Evolutionary conservation across 192 early-diverging fungal genomes (phyloP).

Genomic region (Piromyces finnis): DNA sequence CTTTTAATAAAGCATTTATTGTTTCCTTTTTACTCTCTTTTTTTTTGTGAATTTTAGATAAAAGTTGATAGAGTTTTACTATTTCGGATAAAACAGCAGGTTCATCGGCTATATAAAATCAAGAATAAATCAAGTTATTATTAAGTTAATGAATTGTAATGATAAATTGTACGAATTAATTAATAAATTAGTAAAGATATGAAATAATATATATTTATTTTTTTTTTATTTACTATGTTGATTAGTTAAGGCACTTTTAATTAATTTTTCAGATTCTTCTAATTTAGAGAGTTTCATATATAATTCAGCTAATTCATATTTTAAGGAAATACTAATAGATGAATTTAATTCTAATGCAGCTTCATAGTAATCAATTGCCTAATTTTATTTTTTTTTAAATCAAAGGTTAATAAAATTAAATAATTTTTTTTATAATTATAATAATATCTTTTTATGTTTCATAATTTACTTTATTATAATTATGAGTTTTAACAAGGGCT

Average conservation of each 20-base stretch:
- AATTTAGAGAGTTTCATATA: constrained; percentile 16
- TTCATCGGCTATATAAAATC: constrained; percentile 14
- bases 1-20: constrained; percentile 7
- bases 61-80: constrained; percentile 12
- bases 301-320: constrained; percentile 19
- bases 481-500: constrained; percentile 22
- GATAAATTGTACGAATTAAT: too few relatives aligned
- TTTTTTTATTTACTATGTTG: too few relatives aligned
- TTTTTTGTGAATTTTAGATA: constrained; percentile 7
- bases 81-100: constrained; percentile 5
- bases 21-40: constrained; percentile 6
- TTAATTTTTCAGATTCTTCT: constrained; percentile 17
- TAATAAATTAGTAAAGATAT: too few relatives aligned
- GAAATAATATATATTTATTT: too few relatives aligned
- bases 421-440: too few relatives aligned
- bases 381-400: background rate
- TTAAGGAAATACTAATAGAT: constrained; percentile 5
- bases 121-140: too few relatives aligned
- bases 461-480: constrained; percentile 14
- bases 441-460: too few relatives aligned
- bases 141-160: too few relatives aligned
- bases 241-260: constrained; percentile 8
- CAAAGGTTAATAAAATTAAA: background rate
- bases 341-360: constrained; percentile 11
- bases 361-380: constrained; percentile 26